Base-by-base conservation (phyloP, 2,329 filamentous ascomycete species). In the Fusarium armeniacum region DNA sequence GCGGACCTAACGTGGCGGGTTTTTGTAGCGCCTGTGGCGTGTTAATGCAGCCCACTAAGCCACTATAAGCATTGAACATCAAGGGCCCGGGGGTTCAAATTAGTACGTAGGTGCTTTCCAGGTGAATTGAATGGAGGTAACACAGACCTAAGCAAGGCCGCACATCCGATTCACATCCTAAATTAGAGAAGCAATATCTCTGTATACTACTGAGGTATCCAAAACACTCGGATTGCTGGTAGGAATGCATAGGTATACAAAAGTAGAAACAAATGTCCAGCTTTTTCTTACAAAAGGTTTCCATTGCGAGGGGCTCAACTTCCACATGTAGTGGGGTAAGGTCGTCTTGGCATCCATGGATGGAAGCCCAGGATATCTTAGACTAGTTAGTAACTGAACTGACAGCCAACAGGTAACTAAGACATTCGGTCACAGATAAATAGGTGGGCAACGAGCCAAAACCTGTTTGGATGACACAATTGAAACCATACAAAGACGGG, bases 21-120 rank as follows among this genome's bases (percentile, higher is more conserved):
- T 72, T 58, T 43, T 70, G 59, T 72, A 71, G 70, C 64, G 65
- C 63, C 53, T 73, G 67, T 71, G 61, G 73, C 62, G 64, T 65
- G 56, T 67, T 62, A 22, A 52, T 49, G 60, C 24, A 72, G 35
- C 43, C 56, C 56, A 63, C 69, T 73, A 40, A 12, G 20, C 33
- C 54, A 46, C 49, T 54, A 53, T 35, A 45, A 50, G 35, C 47
- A 46, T 53, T 51, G 38, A 50, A 7, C 18, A 10, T 36, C 30
- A 40, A 33, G 30, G 20, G 20, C 20, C 20, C 20, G 20, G 24
- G 56, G 36, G 30, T 50, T 16, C n/a, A 26, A 38, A 15, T 53
- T 32, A 12, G n/a, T 20, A 20, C 15, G 22, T 44, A 44, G 24
- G 24, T 43, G 20, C n/a, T 41, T 9, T 33, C 9, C n/a, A 32